Percentiles rank a stretch among this genome's conserved stretches.
Evolutionary conservation across 352 stramenopile genomes (phyloP).

Genomic region (Phytophthora fragariaefolia): DNA sequence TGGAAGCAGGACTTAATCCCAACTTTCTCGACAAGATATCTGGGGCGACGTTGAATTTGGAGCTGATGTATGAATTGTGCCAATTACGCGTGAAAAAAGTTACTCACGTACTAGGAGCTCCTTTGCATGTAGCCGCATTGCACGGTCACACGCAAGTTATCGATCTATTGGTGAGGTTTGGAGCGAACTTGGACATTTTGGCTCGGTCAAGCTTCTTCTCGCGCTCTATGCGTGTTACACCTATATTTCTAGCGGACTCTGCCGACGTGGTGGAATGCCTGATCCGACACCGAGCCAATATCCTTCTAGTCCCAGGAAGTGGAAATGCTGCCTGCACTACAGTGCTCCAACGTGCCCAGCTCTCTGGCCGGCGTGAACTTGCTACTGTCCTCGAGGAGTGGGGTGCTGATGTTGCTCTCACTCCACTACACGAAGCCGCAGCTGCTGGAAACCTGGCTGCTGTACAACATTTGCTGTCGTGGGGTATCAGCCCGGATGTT

Average conservation of each 20-base stretch:
- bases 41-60: conserved; percentile 60
- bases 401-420: conserved; percentile 80
- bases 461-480: conserved; percentile 62
- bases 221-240: conserved; percentile 67
- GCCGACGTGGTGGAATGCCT: conserved; percentile 72
- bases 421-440: conserved; percentile 72
- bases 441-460: conserved; percentile 60
- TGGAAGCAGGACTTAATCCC: conserved; percentile 67
- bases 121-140: conserved; percentile 73
- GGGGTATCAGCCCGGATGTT: conserved; percentile 62
- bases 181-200: conserved; percentile 67
- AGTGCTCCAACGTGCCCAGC: conserved; percentile 71
- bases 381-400: conserved; percentile 70
- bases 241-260: conserved; percentile 77
- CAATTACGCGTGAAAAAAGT: conserved; percentile 71
- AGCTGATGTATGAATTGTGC: conserved; percentile 72
- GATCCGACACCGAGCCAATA: conserved; percentile 72
- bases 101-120: conserved; percentile 67
- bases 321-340: conserved; percentile 73
- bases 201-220: conserved; percentile 73
- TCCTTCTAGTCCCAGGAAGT: conserved; percentile 67
- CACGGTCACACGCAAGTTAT: conserved; percentile 71
- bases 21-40: conserved; percentile 86
- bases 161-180: conserved; percentile 60
- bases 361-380: conserved; percentile 65